Evolutionary conservation across 805 yeast genomes (phyloP), one percentile per base, ranked within the genome.

Genomic region (Cyberlindnera americana): DNA sequence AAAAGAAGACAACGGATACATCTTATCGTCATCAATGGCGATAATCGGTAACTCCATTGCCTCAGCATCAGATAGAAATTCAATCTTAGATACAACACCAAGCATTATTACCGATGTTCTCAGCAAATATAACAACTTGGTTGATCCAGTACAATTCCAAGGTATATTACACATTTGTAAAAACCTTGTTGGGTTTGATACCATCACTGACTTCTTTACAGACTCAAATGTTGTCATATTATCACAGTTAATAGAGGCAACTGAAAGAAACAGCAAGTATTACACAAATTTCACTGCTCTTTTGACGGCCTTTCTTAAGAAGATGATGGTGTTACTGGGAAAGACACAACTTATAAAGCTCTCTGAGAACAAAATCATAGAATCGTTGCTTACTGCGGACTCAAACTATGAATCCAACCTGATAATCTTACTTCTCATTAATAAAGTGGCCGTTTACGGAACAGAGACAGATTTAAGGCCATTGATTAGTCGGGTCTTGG

Each of bases 71-170:
- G 50, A 49, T 19, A 49, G 57, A 26, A 25, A 38, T 13, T 24
- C 21, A 13, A 12, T 54, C 0, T 26, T 55, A 5, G 43, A 42
- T 0, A 29, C 5, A 12, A 21, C 37, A 12, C 55, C 58, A 22
- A 24, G 35, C 3, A 10, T 56, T 13, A 37, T 53, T n/a, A 22
- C 38, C 3, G 10, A 19, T 4, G 19, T 43, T 3, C 29, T 54
- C 7, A 5, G 28, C 4, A 54, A 54, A 38, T 52, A 50, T 21
- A 35, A 44, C 14, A 40, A 31, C 33, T 36, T 56, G 9, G 40
- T 39, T 8, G 61, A 56, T 39, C 54, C 60, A 1, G 47, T 54
- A 16, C 47, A 47, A 27, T 57, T 56, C 36, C 60, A 55, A 25
- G 58, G 59, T 6, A 44, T 47, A 3, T 16, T 57, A 12, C 60